Evolutionary conservation across 106 monocot species (phyloP), one percentile per base, ranked within the genome.

Genomic region (Hemerocallis citrina): DNA sequence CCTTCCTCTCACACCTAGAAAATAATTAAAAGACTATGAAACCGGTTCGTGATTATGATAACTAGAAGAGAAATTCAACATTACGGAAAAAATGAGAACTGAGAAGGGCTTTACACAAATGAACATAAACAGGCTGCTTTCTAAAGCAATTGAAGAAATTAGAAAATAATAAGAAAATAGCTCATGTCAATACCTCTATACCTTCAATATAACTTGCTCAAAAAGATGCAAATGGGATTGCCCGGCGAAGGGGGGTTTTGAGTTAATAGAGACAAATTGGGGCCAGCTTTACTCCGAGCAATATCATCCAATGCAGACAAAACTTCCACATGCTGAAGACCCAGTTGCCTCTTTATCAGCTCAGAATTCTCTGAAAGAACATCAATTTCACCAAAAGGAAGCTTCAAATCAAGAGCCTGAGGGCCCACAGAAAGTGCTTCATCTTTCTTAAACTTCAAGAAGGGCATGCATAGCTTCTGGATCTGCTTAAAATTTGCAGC

Each of bases 391-490:
- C 77, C 93, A 72, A 93, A 93, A 6, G 93, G 93, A 38, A 89
- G 77, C 51, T 70, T 77, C 85, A 89, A 64, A 73, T 93, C 89
- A 20, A 93, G 66, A 8, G 93, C 93, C 31, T 82, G 88, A 38
- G 61, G 41, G 19, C 93, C 93, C n/a, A 94, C 79, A 17, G 72
- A 49, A 31, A 69, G 52, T 3, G 75, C 78, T 37, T 94, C 93
- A 31, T 94, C 89, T 65, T 85, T 89, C 60, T 94, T 94, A 43
- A 83, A 85, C 72, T 70, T 89, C 33, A 93, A 15, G 62, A 89
- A 94, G 28, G 93, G 81, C 93, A 93, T 82, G 72, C 93, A 93
- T 14, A 79, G 77, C 49, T 82, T 93, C 67, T 89, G 81, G 25
- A 93, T 74, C 72, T 89, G 78, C 65, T 85, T 84, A 40, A 80